Percentiles rank a stretch among this genome's conserved stretches.
These are phyloP conservation scores for Allomyces arbusculus DNA, from an alignment of 192 early-diverging fungal species.

Conservation along the genomic window DNA sequence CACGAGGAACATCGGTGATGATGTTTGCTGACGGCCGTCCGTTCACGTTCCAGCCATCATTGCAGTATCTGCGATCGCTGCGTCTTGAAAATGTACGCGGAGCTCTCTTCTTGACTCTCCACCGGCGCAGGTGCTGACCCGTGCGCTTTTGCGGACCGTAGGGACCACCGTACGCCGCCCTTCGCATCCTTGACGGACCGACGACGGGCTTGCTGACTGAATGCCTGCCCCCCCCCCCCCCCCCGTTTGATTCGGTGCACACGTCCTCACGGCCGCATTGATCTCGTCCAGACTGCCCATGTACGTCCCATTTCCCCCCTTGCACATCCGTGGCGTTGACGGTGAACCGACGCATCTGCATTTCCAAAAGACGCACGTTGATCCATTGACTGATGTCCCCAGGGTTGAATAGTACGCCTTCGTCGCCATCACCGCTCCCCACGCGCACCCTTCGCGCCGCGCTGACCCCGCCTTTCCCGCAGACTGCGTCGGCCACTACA, in stretches of 20 bases:
- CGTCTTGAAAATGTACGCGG: conserved; percentile 21
- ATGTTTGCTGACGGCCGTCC: too few relatives aligned
- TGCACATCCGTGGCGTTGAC: background rate
- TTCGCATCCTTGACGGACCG: too few relatives aligned
- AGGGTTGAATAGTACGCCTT: background rate
- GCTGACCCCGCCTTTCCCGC: background rate
- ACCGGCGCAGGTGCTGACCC: background rate
- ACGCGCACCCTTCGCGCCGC: too few relatives aligned
- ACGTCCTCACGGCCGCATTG: background rate
- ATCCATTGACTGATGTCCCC: background rate
- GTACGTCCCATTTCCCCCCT: background rate
- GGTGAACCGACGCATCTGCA: background rate
- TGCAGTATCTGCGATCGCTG: conserved; percentile 13
- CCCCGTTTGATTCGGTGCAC: too few relatives aligned
- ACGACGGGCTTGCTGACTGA: conserved; percentile 12
- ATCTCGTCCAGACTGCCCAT: background rate
- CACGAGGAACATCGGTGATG: too few relatives aligned
- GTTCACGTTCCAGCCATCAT: conserved; percentile 2
- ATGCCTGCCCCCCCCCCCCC: too few relatives aligned
- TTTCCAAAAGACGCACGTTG: background rate
- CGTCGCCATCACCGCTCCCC: too few relatives aligned
- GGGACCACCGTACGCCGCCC: background rate
- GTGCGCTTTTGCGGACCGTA: background rate
- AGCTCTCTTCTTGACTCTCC: conserved; percentile 17
- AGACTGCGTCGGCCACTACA: conserved; percentile 21